A percentile compares a stretch with the other conserved stretches of the same genome.
Conservation (phyloP, 176 grass and related monocot species). For the Puya raimondii region DNA sequence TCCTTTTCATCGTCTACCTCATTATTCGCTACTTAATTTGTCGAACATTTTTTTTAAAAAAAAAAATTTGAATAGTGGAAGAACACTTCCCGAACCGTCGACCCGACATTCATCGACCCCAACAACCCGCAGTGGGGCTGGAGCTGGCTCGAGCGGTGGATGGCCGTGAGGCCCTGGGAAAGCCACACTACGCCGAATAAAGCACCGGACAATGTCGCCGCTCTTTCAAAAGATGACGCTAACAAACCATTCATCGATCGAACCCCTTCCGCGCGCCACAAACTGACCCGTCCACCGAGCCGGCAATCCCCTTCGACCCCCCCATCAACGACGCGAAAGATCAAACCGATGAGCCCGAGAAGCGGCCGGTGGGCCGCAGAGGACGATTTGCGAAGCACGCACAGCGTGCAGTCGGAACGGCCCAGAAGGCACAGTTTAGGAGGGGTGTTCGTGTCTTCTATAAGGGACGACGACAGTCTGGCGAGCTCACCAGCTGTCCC, state of each 20-base stretch:
- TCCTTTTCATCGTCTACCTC: too few species aligned
- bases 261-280: slow-evolving; percentile 39
- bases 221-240: slow-evolving; percentile 15
- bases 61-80: slow-evolving; percentile 44
- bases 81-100: slow-evolving; percentile 32
- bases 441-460: slow-evolving; percentile 22
- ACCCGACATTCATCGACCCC: slow-evolving; percentile 50
- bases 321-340: slow-evolving; percentile 37
- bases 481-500: slow-evolving; percentile 55
- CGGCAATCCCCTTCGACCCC: slow-evolving; percentile 41
- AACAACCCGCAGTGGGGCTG: slow-evolving; percentile 83
- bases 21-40: background rate
- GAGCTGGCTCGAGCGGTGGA: slow-evolving; percentile 77
- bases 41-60: background rate
- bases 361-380: slow-evolving; percentile 40
- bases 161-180: slow-evolving; percentile 64
- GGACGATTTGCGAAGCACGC: slow-evolving; percentile 71
- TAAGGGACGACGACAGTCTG: slow-evolving; percentile 58
- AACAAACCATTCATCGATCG: slow-evolving; percentile 23
- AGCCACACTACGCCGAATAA: slow-evolving; percentile 17
- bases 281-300: slow-evolving; percentile 45
- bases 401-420: slow-evolving; percentile 61
- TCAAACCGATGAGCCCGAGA: slow-evolving; percentile 54
- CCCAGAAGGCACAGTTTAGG: slow-evolving; percentile 60
- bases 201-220: slow-evolving; percentile 9